A percentile compares a stretch with the other conserved stretches of the same genome.
phyloP scores from a whole-genome alignment of 2,329 filamentous ascomycete genomes.

The Diaporthe capsici region DNA sequence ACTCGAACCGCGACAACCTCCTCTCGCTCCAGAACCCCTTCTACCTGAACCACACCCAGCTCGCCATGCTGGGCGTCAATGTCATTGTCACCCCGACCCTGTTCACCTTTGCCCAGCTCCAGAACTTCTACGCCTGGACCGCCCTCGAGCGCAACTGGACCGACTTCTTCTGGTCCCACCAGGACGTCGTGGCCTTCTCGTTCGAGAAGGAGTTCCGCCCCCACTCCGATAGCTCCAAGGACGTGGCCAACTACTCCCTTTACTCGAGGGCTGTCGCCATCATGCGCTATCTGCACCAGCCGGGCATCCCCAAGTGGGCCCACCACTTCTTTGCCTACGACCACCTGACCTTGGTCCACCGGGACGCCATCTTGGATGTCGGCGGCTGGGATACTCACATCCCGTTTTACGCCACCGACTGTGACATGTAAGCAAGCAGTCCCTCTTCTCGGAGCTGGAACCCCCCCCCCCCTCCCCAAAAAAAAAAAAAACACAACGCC shows the following conservation, averaged over 20 bases:
- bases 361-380: conserved; percentile 58
- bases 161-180: conserved; percentile 68
- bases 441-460: not conserved
- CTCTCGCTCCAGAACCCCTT: conserved; percentile 67
- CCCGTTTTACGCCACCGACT: conserved; percentile 65
- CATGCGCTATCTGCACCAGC: conserved; percentile 52
- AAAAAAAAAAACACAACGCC: not conserved
- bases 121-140: conserved; percentile 66
- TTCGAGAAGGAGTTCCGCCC: conserved; percentile 56
- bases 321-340: conserved; percentile 66
- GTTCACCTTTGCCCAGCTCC: conserved; percentile 66
- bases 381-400: conserved; percentile 66
- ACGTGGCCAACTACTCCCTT: conserved; percentile 58
- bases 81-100: conserved; percentile 65
- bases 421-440: conserved; percentile 54
- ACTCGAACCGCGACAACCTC: conserved; percentile 59
- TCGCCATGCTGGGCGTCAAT: conserved; percentile 63
- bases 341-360: conserved; percentile 65
- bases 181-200: conserved; percentile 63
- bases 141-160: conserved; percentile 60
- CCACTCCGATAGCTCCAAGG: conserved; percentile 51
- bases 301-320: conserved; percentile 58
- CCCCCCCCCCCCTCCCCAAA: not conserved
- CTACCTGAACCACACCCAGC: conserved; percentile 65
- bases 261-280: conserved; percentile 54